phyloP scores from a whole-genome alignment of 441 rosid genomes.

The Flueggea neowawraea region DNA sequence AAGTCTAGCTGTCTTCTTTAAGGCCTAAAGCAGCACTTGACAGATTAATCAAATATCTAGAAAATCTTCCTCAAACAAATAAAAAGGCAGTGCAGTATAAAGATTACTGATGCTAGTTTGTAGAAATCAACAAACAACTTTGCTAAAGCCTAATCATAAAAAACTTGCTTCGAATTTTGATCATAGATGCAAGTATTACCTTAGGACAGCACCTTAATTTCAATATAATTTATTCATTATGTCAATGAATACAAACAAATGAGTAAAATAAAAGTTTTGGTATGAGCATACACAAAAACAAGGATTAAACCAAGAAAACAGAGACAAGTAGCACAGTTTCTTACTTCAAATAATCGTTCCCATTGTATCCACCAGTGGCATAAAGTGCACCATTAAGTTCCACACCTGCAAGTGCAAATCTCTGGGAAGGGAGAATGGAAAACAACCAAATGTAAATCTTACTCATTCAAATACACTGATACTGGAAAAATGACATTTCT shows the following conservation, averaged over 20 bases:
- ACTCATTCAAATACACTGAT: too few species aligned
- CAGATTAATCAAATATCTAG: too few species aligned
- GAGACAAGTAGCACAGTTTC: slow-evolving; percentile 10
- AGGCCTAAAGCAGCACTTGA: not conserved
- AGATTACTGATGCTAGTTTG: not conserved
- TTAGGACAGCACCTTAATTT: not conserved
- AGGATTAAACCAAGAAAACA: not conserved
- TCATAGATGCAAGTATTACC: too few species aligned
- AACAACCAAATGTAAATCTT: slow-evolving; percentile 1
- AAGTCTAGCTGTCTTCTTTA: too few species aligned
- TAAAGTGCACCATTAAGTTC: slow-evolving; percentile 73
- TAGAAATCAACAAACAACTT: not conserved
- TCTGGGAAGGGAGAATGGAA: slow-evolving; percentile 38
- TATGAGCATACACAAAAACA: not conserved
- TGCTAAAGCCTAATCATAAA: not conserved
- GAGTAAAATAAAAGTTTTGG: not conserved
- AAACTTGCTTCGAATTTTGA: too few species aligned
- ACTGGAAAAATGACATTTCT: too few species aligned
- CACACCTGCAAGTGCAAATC: slow-evolving; percentile 84
- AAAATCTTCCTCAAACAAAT: too few species aligned
- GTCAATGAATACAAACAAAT: not conserved
- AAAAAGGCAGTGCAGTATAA: not conserved
- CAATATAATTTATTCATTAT: not conserved
- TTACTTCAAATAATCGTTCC: slow-evolving; percentile 63
- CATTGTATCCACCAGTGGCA: slow-evolving; percentile 85